phyloP scores from a whole-genome alignment of 345 rosid genomes.

The Excoecaria agallocha region DNA sequence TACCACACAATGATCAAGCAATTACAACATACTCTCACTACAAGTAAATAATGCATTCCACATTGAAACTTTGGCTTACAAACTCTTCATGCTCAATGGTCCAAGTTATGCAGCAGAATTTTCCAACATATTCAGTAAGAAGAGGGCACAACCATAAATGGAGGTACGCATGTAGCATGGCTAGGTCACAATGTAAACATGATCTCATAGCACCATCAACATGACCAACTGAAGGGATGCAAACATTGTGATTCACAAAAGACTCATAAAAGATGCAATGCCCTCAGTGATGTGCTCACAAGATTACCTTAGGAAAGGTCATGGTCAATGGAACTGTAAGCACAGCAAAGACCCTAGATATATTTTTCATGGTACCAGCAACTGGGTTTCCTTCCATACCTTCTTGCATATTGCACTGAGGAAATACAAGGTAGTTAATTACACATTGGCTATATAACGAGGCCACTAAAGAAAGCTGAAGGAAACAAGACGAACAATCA shows the following conservation, averaged over 20 bases:
- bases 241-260: neutral
- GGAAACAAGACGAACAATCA: neutral
- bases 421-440: constrained; percentile 1
- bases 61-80: too few relatives aligned
- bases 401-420: constrained; percentile 75
- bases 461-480: neutral
- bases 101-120: neutral
- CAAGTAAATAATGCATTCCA: too few relatives aligned
- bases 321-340: constrained; percentile 70
- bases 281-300: neutral
- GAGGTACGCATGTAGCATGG: neutral
- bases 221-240: neutral
- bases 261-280: neutral
- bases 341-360: constrained; percentile 58
- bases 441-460: neutral
- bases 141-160: neutral
- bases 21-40: too few relatives aligned
- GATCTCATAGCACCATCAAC: neutral
- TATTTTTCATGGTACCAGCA: constrained; percentile 51
- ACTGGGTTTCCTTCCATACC: constrained; percentile 84
- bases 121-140: constrained; percentile 3
- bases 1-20: too few relatives aligned
- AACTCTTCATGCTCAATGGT: too few relatives aligned
- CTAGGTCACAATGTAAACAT: neutral
- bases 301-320: constrained; percentile 67